Evolutionary conservation across 768 basidiomycete genomes (phyloP).

Genomic region (Trametes meyenii): DNA sequence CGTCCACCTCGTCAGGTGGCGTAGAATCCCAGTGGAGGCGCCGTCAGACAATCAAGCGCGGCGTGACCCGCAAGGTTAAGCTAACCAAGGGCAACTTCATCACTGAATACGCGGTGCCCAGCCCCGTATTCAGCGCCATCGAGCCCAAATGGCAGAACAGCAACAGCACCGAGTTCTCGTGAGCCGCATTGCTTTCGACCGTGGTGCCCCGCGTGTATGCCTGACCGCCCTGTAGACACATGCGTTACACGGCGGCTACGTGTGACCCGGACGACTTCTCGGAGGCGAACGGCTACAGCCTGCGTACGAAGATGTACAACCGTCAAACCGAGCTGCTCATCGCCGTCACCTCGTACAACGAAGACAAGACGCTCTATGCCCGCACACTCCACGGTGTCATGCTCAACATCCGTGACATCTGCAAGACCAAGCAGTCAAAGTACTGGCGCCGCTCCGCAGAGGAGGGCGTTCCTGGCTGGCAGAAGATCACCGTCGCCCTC

Average conservation of each 20-base stretch:
- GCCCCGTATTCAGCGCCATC: slow-evolving; percentile 79
- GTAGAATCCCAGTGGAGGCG: slow-evolving; percentile 55
- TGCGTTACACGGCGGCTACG: slow-evolving; percentile 93
- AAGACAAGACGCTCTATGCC: slow-evolving; percentile 90
- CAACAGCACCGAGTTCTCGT: slow-evolving; percentile 91
- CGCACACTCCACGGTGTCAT: slow-evolving; percentile 95
- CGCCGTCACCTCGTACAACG: slow-evolving; percentile 92
- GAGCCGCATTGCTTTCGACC: slow-evolving; percentile 35
- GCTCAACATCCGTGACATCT: slow-evolving; percentile 97
- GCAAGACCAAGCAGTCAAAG: slow-evolving; percentile 93
- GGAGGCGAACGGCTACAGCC: slow-evolving; percentile 78
- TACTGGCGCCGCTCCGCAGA: slow-evolving; percentile 86
- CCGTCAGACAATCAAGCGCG: slow-evolving; percentile 89
- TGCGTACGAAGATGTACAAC: slow-evolving; percentile 83
- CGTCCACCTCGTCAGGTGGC: slow-evolving; percentile 40
- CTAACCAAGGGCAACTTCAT: slow-evolving; percentile 94
- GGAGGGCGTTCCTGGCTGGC: slow-evolving; percentile 87
- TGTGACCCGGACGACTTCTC: slow-evolving; percentile 89
- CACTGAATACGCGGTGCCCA: slow-evolving; percentile 86
- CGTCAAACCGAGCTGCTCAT: slow-evolving; percentile 93
- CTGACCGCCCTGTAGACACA: slow-evolving; percentile 55
- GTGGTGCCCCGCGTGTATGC: not conserved
- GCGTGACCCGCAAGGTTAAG: slow-evolving; percentile 92
- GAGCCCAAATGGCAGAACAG: slow-evolving; percentile 75
- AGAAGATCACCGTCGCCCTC: slow-evolving; percentile 86